These are phyloP conservation scores for Solanum appendiculatum DNA, from an alignment of 257 asterid species.

Conservation along the genomic window DNA sequence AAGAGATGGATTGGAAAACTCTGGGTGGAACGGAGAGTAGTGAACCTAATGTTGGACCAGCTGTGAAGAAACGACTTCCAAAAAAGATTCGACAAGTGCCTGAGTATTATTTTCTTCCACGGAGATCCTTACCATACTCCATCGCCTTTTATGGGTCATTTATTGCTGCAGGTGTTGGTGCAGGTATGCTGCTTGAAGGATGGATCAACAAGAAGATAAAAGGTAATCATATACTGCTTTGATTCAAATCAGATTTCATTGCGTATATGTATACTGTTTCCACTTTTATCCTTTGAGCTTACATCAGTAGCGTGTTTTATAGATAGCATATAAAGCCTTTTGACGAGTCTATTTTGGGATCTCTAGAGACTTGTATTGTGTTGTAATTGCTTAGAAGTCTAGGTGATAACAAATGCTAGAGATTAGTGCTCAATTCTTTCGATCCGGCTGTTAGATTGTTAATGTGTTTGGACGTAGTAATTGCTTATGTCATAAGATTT, in stretches of 20 bases:
- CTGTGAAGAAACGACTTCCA: constrained; percentile 56
- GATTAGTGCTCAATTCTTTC: neutral
- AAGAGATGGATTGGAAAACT: constrained; percentile 58
- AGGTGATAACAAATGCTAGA: neutral
- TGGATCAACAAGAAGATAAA: constrained; percentile 77
- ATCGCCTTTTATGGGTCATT: constrained; percentile 48
- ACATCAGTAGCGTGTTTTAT: neutral
- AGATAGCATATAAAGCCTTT: neutral
- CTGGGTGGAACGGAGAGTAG: constrained; percentile 23
- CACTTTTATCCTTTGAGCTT: neutral
- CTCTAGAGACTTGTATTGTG: neutral
- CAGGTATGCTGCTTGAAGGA: constrained; percentile 69
- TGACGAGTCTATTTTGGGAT: neutral
- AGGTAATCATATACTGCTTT: constrained; percentile 26
- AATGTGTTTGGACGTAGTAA: neutral
- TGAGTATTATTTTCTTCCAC: constrained; percentile 73
- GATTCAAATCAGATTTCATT: neutral
- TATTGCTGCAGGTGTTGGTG: constrained; percentile 78
- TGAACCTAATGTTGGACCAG: constrained; percentile 26
- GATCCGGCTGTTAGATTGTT: neutral
- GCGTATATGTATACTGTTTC: neutral
- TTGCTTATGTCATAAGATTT: neutral
- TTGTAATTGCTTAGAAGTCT: neutral
- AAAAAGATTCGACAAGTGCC: constrained; percentile 67
- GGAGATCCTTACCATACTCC: constrained; percentile 39